Evolutionary conservation across 768 basidiomycete genomes (phyloP).

Genomic region (Hortiboletus campestris): DNA sequence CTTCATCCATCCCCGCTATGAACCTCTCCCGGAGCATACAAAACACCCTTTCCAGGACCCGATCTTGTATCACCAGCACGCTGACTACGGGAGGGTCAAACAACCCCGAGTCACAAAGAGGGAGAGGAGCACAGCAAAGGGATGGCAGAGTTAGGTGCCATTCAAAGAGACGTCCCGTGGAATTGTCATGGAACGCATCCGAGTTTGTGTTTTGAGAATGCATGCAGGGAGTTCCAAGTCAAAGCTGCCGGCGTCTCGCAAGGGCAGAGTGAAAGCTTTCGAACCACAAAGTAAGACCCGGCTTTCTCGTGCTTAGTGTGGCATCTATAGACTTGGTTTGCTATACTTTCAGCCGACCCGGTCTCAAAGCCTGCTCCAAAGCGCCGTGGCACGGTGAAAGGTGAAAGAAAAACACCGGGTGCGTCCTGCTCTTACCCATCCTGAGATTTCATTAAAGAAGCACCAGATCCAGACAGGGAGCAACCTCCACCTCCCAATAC

Average conservation of each 20-base stretch:
- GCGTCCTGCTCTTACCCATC: not conserved
- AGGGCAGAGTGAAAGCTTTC: conserved; percentile 6
- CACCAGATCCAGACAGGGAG: conserved; percentile 1
- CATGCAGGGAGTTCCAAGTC: conserved; percentile 15
- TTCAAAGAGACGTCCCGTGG: not conserved
- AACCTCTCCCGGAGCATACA: no score
- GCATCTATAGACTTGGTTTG: not conserved
- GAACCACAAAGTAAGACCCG: conserved; percentile 1
- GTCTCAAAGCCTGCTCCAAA: conserved; percentile 10
- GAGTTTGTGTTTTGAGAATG: not conserved
- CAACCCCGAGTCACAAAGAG: no score
- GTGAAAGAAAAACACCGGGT: conserved; percentile 11
- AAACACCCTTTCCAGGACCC: no score
- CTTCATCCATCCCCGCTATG: no score
- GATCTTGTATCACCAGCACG: no score
- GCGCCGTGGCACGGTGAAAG: conserved; percentile 15
- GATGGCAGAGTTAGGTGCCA: no score
- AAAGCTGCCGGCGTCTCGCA: conserved; percentile 5
- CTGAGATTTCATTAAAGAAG: not conserved
- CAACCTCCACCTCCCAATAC: not conserved
- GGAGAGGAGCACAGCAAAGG: no score
- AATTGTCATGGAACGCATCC: not conserved
- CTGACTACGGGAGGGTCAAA: no score
- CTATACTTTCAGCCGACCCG: not conserved
- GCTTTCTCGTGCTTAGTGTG: not conserved